Evolutionary conservation across 306 rosid species (phyloP), one percentile per base, ranked within the genome.

Genomic region (Castanea mollissima): DNA sequence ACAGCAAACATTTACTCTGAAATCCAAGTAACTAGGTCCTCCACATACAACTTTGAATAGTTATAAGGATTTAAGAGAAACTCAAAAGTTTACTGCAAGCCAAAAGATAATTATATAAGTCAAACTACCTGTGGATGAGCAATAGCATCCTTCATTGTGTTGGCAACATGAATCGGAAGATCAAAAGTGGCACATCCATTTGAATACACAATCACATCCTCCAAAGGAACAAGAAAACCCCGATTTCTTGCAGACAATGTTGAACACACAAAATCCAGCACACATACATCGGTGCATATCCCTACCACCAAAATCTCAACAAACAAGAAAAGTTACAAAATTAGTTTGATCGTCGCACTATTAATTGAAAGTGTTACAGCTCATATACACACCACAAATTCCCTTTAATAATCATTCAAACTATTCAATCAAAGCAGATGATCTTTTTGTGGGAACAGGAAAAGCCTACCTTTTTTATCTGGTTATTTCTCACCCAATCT

Each of bases 281-380:
- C 96, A 29, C 98, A 95, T 76, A 95, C 69, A 74, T 92, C 99
- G 5, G 98, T 92, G 85, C 99, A 91, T 81, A 95, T 91, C 75
- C 98, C 98, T 44, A 87, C 86, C 49, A 91, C 97, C 89, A 95
- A 73, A 83, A 95, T 85, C 99, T 94, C 78, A 25, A 56, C 74
- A 57, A 78, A 74, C 44, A 35, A 64, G 85, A 41, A 80, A 81
- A 57, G 68, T 64, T 21, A 15, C 41, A 46, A 69, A 83, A 63
- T 84, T 69, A 78, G 74, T 54, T 69, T 34, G 56, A 56, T 56
- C 6, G 14, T 34, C 5, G 13, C 38, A 55, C 2, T 72, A 76
- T 54, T 58, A 55, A 68, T 64, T 77, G 34, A 64, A 71, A 69
- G 6, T 3, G 59, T 44, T 8, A 60, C 62, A 63, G 69, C 6